Percentiles rank a stretch among this genome's conserved stretches.
phyloP scores from a whole-genome alignment of 106 monocot genomes.

The Dioscorea zingiberensis region DNA sequence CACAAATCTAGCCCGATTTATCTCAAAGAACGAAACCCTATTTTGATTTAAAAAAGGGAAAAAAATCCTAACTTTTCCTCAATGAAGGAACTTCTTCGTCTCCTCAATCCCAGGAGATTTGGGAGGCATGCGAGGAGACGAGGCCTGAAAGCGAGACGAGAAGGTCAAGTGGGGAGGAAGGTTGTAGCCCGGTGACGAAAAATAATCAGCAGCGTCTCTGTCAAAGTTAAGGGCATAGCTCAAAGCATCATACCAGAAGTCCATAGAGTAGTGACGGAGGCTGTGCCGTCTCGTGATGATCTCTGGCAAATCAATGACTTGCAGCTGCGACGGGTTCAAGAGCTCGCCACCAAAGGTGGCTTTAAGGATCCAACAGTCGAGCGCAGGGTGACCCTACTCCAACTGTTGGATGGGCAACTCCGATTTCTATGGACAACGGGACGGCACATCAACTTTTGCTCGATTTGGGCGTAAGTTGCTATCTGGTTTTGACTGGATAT shows the following conservation, averaged over 20 bases:
- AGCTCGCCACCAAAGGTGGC: no score
- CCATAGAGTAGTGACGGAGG: slow-evolving; percentile 6
- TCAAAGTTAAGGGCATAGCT: slow-evolving; percentile 29
- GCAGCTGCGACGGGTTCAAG: no score
- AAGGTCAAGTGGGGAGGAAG: background rate
- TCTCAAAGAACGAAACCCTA: background rate
- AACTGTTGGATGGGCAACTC: no score
- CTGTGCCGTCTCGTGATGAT: background rate
- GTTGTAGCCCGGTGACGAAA: background rate
- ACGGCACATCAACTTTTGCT: no score
- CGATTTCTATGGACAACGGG: no score
- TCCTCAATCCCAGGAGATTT: background rate
- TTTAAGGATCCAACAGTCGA: no score
- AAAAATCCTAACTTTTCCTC: background rate
- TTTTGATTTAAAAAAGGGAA: background rate
- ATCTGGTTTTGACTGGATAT: no score
- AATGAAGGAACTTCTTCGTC: background rate
- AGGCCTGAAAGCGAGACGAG: slow-evolving; percentile 10
- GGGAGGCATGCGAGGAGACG: background rate
- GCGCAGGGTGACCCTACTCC: no score
- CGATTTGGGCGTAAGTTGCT: no score
- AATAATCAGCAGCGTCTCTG: background rate
- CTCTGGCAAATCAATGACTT: background rate
- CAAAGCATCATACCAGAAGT: slow-evolving; percentile 18
- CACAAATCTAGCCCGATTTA: background rate